Conservation (phyloP, 2,329 filamentous ascomycete species). For the Diaporthe australafricana region DNA sequence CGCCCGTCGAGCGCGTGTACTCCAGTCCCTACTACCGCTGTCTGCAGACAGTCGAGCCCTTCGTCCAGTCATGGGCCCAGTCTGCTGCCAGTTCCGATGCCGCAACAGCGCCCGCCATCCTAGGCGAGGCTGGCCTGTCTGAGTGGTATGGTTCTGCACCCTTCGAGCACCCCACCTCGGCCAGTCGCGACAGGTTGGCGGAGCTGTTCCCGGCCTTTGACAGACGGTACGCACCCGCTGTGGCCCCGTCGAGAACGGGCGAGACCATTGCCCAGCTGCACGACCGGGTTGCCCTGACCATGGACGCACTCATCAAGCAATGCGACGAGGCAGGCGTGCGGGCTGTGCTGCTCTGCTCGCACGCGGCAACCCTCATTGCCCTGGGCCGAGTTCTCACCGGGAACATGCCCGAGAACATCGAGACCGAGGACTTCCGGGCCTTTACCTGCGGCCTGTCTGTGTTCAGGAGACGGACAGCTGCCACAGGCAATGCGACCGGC, state of each 20-base stretch:
- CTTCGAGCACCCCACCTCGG: conserved; percentile 87
- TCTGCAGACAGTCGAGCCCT: conserved; percentile 83
- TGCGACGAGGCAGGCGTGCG: conserved; percentile 78
- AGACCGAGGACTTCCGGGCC: conserved; percentile 83
- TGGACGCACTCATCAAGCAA: conserved; percentile 77
- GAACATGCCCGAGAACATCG: conserved; percentile 75
- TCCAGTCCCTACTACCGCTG: conserved; percentile 89
- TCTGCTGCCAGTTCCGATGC: conserved; percentile 42
- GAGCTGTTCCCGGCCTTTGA: conserved; percentile 75
- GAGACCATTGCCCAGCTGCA: conserved; percentile 86
- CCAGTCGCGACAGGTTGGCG: conserved; percentile 70
- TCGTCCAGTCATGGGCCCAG: conserved; percentile 57
- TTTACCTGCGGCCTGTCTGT: conserved; percentile 85
- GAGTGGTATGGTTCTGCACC: conserved; percentile 93
- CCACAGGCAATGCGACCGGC: not conserved
- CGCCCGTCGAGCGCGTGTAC: conserved; percentile 82
- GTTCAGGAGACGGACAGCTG: conserved; percentile 55
- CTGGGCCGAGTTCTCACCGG: conserved; percentile 87
- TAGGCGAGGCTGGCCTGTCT: conserved; percentile 70
- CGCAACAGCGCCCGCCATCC: conserved; percentile 49
- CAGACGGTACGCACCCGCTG: conserved; percentile 67
- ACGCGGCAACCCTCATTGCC: conserved; percentile 90
- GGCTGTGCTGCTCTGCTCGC: conserved; percentile 84
- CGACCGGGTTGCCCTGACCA: conserved; percentile 77
- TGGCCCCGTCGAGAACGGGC: conserved; percentile 77